Base-by-base conservation (phyloP, 2,329 filamentous ascomycete genomes). In the Lojkania enalia region DNA sequence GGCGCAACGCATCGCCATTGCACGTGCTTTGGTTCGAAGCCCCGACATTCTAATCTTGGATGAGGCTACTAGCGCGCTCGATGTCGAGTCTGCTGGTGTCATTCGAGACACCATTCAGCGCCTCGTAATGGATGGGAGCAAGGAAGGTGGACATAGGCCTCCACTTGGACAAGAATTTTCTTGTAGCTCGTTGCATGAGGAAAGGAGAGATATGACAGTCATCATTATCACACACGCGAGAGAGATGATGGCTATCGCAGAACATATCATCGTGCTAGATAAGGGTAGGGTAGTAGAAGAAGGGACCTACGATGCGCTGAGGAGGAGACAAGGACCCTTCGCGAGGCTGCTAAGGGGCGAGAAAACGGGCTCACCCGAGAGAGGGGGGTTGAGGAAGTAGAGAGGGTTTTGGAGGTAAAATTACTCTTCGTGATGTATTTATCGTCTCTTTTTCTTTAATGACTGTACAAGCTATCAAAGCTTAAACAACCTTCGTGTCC, bases 191-290 rank as follows among this genome's bases (percentile, higher is more conserved):
- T n/a, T n/a, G n/a, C 35, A 45, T 39, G 27, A 7, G 35, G 29
- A 4, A 43, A 44, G 18, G 57, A 58, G 11, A 50, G 74, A 72
- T 0, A 79, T 89, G 66, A 87, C 87, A 0, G 82, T 95, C 0
- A 76, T 96, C 13, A 78, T 95, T 18, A 85, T 95, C 29, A 96
- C 90, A 37, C 92, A 96, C 70, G 82, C 79, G 44, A 77, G 75
- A 49, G 86, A 92, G 61, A 95, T 96, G 89, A 96, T 97, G 88
- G 77, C 79, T 45, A 80, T 88, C 46, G 87, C 86, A 0, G 84
- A 90, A 63, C 77, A 81, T 33, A 74, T 96, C 5, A 75, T 92
- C 1, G 82, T 96, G 50, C 56, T 85, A 47, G 76, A 95, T 20
- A 80, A 87, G n/a, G 80, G 83, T 0, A 77, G 80, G 2, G 74